Conservation (phyloP, 225 moss, liverwort and hornwort species). For the Antitrichia curtipendula region DNA sequence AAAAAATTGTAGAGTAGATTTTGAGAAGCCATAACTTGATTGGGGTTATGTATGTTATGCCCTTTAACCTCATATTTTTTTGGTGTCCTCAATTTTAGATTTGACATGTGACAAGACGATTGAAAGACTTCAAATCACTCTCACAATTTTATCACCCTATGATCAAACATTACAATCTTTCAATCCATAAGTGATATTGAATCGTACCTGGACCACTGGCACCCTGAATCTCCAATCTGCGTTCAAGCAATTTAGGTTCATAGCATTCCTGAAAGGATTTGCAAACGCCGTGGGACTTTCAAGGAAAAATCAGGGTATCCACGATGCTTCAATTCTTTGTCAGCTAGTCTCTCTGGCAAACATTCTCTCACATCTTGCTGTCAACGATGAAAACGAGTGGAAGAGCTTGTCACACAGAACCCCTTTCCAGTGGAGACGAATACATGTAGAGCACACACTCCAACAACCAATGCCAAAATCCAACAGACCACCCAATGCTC, state of each 20-base stretch:
- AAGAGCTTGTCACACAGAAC: background rate
- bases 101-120: no score
- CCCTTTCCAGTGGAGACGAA: background rate
- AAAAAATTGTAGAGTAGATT: no score
- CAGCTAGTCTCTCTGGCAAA: background rate
- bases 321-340: background rate
- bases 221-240: background rate
- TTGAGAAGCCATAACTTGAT: no score
- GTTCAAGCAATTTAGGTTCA: background rate
- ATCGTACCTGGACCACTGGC: constrained; percentile 2
- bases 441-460: background rate
- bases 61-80: no score
- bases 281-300: background rate
- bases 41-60: no score
- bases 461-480: no score
- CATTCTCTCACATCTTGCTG: background rate
- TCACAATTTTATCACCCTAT: no score
- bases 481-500: no score
- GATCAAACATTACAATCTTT: no score
- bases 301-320: background rate
- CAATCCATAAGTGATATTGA: background rate
- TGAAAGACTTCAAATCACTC: no score
- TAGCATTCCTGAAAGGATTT: background rate
- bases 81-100: no score
- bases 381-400: background rate